These are phyloP conservation scores for Pleurotus sapidus DNA, from an alignment of 768 basidiomycete species.

Conservation along the genomic window DNA sequence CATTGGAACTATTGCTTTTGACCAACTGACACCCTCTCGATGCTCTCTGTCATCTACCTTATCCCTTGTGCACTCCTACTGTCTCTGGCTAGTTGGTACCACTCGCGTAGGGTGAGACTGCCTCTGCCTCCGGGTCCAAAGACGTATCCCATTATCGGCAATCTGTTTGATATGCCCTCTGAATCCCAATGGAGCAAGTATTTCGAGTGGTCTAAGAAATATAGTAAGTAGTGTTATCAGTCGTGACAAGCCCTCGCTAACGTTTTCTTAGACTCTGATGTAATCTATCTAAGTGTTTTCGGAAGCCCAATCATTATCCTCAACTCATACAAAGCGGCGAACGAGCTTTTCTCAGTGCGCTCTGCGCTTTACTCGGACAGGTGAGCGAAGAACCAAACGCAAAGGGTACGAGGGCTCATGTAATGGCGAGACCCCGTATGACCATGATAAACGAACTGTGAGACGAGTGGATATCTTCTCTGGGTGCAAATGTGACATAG, in stretches of 20 bases:
- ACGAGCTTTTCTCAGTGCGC: conserved; percentile 38
- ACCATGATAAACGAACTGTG: conserved; percentile 23
- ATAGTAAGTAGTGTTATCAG: conserved; percentile 6
- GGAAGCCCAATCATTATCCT: conserved; percentile 29
- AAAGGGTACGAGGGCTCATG: no score
- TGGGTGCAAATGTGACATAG: conserved; percentile 31
- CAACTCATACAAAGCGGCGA: conserved; percentile 29
- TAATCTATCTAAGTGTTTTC: conserved; percentile 25
- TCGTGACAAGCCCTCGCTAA: neutral
- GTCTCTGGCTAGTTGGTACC: no score
- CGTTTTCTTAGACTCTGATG: conserved; percentile 22
- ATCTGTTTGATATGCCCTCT: conserved; percentile 18
- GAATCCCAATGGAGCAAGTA: conserved; percentile 16
- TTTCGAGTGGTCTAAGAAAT: conserved; percentile 17
- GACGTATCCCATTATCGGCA: conserved; percentile 20
- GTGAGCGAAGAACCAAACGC: no score
- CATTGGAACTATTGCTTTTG: no score
- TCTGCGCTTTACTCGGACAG: conserved; percentile 39
- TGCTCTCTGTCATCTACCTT: no score
- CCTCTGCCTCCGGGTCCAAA: conserved; percentile 26
- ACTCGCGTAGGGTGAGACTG: no score
- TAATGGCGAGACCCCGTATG: conserved; percentile 5
- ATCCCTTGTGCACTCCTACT: no score
- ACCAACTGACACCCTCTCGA: no score
- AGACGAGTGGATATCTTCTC: neutral